These are phyloP conservation scores for Ceratocystis harringtonii DNA, from an alignment of 2,329 filamentous ascomycete genomes.

Conservation along the genomic window DNA sequence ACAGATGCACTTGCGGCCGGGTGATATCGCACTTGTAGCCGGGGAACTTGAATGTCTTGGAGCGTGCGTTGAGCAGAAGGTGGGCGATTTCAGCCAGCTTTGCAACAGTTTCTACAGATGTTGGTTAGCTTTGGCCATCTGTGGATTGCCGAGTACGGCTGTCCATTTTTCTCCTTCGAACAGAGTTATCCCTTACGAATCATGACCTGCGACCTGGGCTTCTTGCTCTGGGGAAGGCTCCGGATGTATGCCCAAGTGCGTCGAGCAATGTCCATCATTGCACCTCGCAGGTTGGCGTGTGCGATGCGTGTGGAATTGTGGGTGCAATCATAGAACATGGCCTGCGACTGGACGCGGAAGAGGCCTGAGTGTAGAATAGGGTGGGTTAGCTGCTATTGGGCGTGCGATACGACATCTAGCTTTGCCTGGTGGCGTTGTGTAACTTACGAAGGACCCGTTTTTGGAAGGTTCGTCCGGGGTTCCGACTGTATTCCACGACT, in stretches of 20 bases:
- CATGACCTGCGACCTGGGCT: constrained; percentile 45
- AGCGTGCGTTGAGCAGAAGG: constrained; percentile 44
- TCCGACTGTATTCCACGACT: constrained; percentile 60
- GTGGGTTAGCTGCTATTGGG: background rate
- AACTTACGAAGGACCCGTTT: constrained; percentile 56
- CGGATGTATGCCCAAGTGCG: constrained; percentile 52
- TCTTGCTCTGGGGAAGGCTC: constrained; percentile 41
- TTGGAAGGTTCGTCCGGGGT: constrained; percentile 63
- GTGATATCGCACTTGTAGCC: constrained; percentile 38
- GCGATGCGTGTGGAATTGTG: constrained; percentile 60
- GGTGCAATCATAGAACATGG: constrained; percentile 66
- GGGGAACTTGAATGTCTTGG: constrained; percentile 31
- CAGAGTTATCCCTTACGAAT: constrained; percentile 36
- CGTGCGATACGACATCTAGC: too few relatives aligned
- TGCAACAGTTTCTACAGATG: constrained; percentile 41
- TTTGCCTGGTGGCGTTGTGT: too few relatives aligned
- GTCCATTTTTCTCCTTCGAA: background rate
- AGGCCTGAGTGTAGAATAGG: constrained; percentile 30
- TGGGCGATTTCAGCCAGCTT: constrained; percentile 51
- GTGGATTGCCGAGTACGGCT: background rate
- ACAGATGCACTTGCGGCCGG: constrained; percentile 16
- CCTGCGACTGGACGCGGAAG: constrained; percentile 74
- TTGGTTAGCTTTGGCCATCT: constrained; percentile 27
- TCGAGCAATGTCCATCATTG: constrained; percentile 62
- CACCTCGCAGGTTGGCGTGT: constrained; percentile 57